Evolutionary conservation across 805 yeast species (phyloP), one percentile per base, ranked within the genome.

Genomic region (Spencermartinsiella europaea): DNA sequence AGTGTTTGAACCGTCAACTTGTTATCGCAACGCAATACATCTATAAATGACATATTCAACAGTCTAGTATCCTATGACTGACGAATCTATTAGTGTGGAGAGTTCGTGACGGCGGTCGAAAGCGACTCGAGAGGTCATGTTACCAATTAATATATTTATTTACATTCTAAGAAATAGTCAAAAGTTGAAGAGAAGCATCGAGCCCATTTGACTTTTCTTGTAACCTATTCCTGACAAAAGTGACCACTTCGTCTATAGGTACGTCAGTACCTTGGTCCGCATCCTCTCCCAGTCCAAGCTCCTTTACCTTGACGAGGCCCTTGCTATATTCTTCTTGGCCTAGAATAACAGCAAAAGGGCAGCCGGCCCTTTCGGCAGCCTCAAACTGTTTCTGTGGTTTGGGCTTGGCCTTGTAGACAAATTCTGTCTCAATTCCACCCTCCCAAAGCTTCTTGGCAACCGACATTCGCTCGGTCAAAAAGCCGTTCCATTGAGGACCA

Each of bases 301-400:
- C 75, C 74, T 93, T 93, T 51, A 93, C 82, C 71, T 96, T 82
- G 49, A 90, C 73, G 51, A 83, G 76, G 17, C 96, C 96, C 54
- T 77, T 80, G 16, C 80, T 77, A 59, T 69, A 89, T 69, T 93
- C 99, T 65, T 93, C 97, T 65, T 91, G 95, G 59, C 99, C 99
- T 47, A 93, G 73, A 55, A 93, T 93, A 38, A 93, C 95, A 10
- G 93, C 96, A 38, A 89, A 58, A 49, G 89, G 83, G 58, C 95
- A 87, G 20, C 96, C 98, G 1, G 88, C 72, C 68, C 87, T 90
- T 59, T 93, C 99, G 37, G 99, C 98, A 42, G 96, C 95, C 59
- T 91, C 98, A 54, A 93, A 93, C 70, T 93, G 99, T 67, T 91
- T 93, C 66, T 95, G 83, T 48, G 89, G 85, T 66, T 93, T 93